Evolutionary conservation across 331 rosid species (phyloP).

Genomic region (Quercus lobata): DNA sequence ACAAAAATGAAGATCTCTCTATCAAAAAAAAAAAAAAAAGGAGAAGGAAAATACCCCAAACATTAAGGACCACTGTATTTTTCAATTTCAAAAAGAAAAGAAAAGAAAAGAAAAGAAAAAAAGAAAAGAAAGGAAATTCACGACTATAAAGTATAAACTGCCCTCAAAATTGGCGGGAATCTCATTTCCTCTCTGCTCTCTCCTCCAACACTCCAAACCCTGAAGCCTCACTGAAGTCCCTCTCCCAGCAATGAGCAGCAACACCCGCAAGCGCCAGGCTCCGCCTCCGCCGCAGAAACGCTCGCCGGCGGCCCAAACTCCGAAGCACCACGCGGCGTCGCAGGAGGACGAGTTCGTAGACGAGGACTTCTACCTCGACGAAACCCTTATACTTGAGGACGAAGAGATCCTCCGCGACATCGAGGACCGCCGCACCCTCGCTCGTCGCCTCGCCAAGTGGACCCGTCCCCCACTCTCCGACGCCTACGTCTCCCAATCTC

Average conservation of each 20-base stretch:
- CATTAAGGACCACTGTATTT: too few species aligned
- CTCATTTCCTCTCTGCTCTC: not conserved
- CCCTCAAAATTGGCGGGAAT: constrained; percentile 57
- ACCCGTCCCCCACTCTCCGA: constrained; percentile 64
- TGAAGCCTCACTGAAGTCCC: not conserved
- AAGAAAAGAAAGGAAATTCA: not conserved
- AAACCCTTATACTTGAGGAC: constrained; percentile 61
- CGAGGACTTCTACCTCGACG: constrained; percentile 80
- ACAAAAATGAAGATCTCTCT: too few species aligned
- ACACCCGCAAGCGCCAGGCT: constrained; percentile 52
- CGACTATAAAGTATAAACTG: not conserved
- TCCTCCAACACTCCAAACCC: constrained; percentile 1
- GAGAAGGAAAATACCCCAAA: too few species aligned
- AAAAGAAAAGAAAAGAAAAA: too few species aligned
- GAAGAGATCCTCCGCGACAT: constrained; percentile 87
- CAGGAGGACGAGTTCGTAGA: constrained; percentile 83
- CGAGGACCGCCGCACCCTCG: constrained; percentile 72
- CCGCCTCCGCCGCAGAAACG: constrained; percentile 35
- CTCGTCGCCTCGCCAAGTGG: constrained; percentile 73
- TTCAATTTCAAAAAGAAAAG: not conserved
- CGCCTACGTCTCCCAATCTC: constrained; percentile 50
- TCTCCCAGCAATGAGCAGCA: constrained; percentile 40
- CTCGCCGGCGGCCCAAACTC: constrained; percentile 37
- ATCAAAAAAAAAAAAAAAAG: too few species aligned
- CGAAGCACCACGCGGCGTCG: constrained; percentile 48